Percentiles rank a stretch among this genome's conserved stretches.
These are phyloP conservation scores for Fusarium scirpi DNA, from an alignment of 2,329 filamentous ascomycete genomes.

Conservation along the genomic window DNA sequence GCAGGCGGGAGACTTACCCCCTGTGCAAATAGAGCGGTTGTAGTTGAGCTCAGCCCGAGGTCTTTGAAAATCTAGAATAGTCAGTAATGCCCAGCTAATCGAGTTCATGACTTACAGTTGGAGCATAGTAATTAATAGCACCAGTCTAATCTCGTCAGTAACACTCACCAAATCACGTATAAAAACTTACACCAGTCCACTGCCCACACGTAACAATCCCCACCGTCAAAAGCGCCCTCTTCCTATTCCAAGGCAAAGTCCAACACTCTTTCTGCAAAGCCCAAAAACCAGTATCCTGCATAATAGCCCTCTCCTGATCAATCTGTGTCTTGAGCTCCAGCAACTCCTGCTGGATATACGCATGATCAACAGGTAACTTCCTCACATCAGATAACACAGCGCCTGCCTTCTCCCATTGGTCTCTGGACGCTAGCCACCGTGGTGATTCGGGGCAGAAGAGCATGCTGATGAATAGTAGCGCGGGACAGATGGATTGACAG, in stretches of 20 bases:
- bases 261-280: conserved; percentile 40
- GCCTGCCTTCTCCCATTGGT: conserved; percentile 63
- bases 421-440: conserved; percentile 67
- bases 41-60: conserved; percentile 64
- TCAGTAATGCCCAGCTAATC: not conserved
- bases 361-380: conserved; percentile 30
- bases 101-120: conserved; percentile 48
- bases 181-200: conserved; percentile 44
- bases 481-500: conserved; percentile 66
- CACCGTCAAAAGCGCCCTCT: conserved; percentile 42
- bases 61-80: conserved; percentile 64
- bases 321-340: conserved; percentile 34
- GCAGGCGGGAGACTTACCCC: conserved; percentile 57
- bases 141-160: conserved; percentile 31
- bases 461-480: conserved; percentile 65
- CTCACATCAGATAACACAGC: conserved; percentile 36
- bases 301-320: conserved; percentile 37
- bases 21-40: conserved; percentile 73
- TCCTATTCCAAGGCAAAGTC: conserved; percentile 37
- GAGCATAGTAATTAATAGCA: conserved; percentile 69
- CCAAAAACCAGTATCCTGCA: conserved; percentile 41
- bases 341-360: conserved; percentile 42
- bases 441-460: conserved; percentile 68
- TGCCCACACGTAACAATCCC: conserved; percentile 44
- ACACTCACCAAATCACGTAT: too few species aligned